phyloP scores from a whole-genome alignment of 768 basidiomycete species.

The Kwoniella mangroviensis region DNA sequence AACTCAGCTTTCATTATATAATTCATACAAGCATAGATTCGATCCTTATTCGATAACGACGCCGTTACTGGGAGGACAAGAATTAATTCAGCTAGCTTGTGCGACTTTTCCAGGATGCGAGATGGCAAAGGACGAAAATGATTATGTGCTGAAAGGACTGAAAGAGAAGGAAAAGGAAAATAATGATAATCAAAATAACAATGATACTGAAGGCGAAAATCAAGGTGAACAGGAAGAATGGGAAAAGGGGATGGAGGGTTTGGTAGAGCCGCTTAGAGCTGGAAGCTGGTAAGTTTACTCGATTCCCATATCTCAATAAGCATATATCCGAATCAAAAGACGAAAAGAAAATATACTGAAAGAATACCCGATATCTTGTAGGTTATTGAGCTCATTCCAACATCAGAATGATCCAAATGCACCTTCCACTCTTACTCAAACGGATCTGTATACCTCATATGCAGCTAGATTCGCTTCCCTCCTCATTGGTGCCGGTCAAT shows the following conservation, averaged over 20 bases:
- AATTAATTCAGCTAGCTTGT: conserved; percentile 48
- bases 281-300: conserved; percentile 43
- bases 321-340: neutral
- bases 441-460: conserved; percentile 51
- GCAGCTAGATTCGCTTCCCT: conserved; percentile 45
- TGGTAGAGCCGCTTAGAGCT: conserved; percentile 49
- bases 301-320: neutral
- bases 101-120: conserved; percentile 49
- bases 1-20: conserved; percentile 45
- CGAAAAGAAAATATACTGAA: neutral
- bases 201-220: conserved; percentile 9
- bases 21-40: conserved; percentile 45
- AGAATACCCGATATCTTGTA: neutral
- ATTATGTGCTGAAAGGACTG: conserved; percentile 48
- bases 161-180: conserved; percentile 33
- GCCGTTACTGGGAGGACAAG: conserved; percentile 46
- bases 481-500: conserved; percentile 12
- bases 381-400: conserved; percentile 41
- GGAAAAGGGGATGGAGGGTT: conserved; percentile 37
- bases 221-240: conserved; percentile 19
- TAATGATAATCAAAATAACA: conserved; percentile 10
- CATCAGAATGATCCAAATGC: conserved; percentile 27
- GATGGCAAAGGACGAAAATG: conserved; percentile 46
- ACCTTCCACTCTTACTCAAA: conserved; percentile 31
- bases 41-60: conserved; percentile 40